Evolutionary conservation across 495 filamentous ascomycete species (phyloP).

Genomic region (Aspergillus kassunensis): DNA sequence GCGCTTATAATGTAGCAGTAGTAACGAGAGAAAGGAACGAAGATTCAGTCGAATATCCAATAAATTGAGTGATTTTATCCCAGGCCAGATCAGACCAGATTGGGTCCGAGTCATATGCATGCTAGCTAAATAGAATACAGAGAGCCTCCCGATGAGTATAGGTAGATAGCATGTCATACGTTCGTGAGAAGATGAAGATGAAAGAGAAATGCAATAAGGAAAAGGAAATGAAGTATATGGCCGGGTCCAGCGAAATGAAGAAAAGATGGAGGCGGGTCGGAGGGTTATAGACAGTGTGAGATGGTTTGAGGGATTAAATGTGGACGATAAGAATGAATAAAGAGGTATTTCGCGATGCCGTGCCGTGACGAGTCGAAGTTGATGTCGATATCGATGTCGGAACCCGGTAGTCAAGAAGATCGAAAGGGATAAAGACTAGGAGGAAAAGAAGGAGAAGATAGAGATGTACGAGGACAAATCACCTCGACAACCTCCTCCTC

Average conservation of each 20-base stretch:
- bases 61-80: no score
- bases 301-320: not conserved
- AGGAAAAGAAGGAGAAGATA: not conserved
- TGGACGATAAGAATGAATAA: not conserved
- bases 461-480: not conserved
- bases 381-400: not conserved
- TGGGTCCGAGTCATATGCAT: no score
- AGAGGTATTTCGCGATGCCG: slow-evolving; percentile 5
- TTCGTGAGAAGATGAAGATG: not conserved
- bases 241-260: not conserved
- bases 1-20: no score
- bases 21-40: no score
- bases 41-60: no score
- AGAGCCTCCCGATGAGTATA: not conserved
- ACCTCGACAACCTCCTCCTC: not conserved
- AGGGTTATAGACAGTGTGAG: not conserved
- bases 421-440: not conserved
- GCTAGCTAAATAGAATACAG: slow-evolving; percentile 1
- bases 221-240: no score
- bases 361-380: not conserved
- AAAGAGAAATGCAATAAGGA: not conserved
- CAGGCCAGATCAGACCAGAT: no score
- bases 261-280: not conserved
- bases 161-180: slow-evolving; percentile 1
- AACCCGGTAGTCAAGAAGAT: not conserved